Conservation (phyloP, 2,329 filamentous ascomycete genomes). For the Phialocephala subalpina region DNA sequence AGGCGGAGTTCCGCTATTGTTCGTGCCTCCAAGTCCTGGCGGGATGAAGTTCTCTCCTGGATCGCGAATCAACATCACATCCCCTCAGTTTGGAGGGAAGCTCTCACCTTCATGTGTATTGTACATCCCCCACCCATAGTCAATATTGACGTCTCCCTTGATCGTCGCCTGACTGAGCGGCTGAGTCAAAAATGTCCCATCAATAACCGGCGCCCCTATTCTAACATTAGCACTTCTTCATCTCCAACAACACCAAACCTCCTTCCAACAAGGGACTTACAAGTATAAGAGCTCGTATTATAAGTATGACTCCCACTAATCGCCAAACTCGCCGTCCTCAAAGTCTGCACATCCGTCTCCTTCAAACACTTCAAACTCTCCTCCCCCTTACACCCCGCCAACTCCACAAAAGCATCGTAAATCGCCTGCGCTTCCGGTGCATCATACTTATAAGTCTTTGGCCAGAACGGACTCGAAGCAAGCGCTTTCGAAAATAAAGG, state of each 20-base stretch:
- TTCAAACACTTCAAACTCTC: constrained; percentile 64
- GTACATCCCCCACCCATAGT: constrained; percentile 61
- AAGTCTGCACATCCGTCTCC: constrained; percentile 56
- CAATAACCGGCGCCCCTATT: constrained; percentile 63
- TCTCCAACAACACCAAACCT: background rate
- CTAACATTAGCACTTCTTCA: background rate
- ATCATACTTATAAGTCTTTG: constrained; percentile 60
- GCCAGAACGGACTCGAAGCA: constrained; percentile 60
- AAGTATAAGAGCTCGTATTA: constrained; percentile 63
- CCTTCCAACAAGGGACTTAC: background rate
- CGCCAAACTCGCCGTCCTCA: constrained; percentile 59
- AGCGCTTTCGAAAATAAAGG: constrained; percentile 59
- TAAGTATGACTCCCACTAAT: constrained; percentile 59
- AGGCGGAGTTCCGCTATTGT: constrained; percentile 45
- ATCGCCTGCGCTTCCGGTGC: constrained; percentile 52
- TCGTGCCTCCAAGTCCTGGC: constrained; percentile 50
- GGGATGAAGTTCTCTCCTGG: constrained; percentile 67
- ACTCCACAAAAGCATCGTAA: constrained; percentile 54
- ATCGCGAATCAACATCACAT: background rate
- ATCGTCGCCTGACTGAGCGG: constrained; percentile 53
- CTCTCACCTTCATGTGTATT: constrained; percentile 61
- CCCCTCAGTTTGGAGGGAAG: background rate
- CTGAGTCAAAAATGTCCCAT: constrained; percentile 58
- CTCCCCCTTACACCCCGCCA: constrained; percentile 50
- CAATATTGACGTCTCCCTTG: constrained; percentile 51